Base-by-base conservation (phyloP, 139 green algal genomes). In the Trebouxia sp. region DNA sequence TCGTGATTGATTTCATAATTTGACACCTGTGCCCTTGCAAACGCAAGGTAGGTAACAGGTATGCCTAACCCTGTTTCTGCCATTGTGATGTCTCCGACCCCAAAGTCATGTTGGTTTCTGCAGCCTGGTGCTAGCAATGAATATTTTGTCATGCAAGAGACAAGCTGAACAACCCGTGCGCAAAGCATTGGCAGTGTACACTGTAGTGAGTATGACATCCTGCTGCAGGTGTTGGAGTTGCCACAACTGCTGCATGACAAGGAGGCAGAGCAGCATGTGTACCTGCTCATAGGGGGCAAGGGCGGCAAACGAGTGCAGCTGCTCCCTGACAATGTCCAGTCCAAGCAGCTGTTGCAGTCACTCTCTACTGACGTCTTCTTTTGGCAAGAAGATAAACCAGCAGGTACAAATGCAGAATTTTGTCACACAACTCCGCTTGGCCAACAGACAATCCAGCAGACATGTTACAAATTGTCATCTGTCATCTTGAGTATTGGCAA, bases 151-250 rank as follows among this genome's bases (percentile, higher is more conserved):
- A n/a, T n/a, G n/a, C n/a, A n/a, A n/a, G n/a, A n/a, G n/a, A n/a
- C n/a, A n/a, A n/a, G n/a, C n/a, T n/a, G n/a, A n/a, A n/a, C n/a
- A n/a, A n/a, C n/a, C n/a, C n/a, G n/a, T n/a, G n/a, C n/a, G n/a
- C n/a, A n/a, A n/a, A n/a, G n/a, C n/a, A n/a, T n/a, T n/a, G n/a
- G n/a, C n/a, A n/a, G n/a, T n/a, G n/a, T n/a, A n/a, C n/a, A n/a
- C 24, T 65, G 53, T 9, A 65, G 53, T 26, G 12, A 26, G 6
- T 24, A 65, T 1, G 28, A 3, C 12, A 0, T 7, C 24, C 6
- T 22, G 11, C 20, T 20, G 24, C 82, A 93, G 55, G 45, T 96
- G 38, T 41, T 96, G 42, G 81, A 79, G 4, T 35, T 94, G 42
- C 83, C 82, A 4, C 26, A 74, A 8, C 48, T 76, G 0, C 26